A percentile compares a stretch with the other conserved stretches of the same genome.
Conservation (phyloP, 2,329 filamentous ascomycete genomes). For the Mycosphaerella sp. region DNA sequence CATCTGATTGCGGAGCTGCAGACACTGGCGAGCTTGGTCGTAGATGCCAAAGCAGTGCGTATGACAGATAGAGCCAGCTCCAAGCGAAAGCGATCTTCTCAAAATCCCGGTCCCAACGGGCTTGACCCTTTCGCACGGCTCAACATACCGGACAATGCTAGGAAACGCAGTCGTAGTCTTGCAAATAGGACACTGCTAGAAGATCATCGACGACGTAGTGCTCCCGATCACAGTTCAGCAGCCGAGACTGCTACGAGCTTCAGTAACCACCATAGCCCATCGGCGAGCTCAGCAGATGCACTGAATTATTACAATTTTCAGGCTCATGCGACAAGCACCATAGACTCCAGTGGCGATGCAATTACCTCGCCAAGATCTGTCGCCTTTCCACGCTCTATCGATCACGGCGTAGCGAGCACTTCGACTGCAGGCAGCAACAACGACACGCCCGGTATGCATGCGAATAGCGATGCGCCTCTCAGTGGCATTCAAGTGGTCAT, state of each 20-base stretch:
- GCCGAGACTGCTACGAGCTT: background rate
- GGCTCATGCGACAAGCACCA: background rate
- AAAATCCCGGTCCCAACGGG: conserved; percentile 34
- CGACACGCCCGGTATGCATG: background rate
- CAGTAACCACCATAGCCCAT: conserved; percentile 1
- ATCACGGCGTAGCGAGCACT: conserved; percentile 1
- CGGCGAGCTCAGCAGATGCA: conserved; percentile 17
- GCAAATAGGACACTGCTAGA: conserved; percentile 21
- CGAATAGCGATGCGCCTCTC: conserved; percentile 46
- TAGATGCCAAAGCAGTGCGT: conserved; percentile 39
- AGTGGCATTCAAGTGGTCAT: conserved; percentile 73
- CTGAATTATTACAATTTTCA: conserved; percentile 17
- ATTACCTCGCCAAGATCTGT: conserved; percentile 21
- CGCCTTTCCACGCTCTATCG: conserved; percentile 9
- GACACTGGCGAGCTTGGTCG: conserved; percentile 64
- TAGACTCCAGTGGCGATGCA: background rate
- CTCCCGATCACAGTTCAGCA: conserved; percentile 11
- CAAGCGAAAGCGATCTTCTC: conserved; percentile 57
- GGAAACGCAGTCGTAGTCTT: conserved; percentile 34
- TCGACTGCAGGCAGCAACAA: conserved; percentile 3
- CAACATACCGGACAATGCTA: conserved; percentile 22
- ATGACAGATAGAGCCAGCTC: conserved; percentile 42
- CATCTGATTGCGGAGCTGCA: conserved; percentile 76
- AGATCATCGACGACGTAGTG: conserved; percentile 18
- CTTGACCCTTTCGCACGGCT: conserved; percentile 24